Conservation (phyloP, 805 yeast genomes). For the Kregervanrija delftensis region DNA sequence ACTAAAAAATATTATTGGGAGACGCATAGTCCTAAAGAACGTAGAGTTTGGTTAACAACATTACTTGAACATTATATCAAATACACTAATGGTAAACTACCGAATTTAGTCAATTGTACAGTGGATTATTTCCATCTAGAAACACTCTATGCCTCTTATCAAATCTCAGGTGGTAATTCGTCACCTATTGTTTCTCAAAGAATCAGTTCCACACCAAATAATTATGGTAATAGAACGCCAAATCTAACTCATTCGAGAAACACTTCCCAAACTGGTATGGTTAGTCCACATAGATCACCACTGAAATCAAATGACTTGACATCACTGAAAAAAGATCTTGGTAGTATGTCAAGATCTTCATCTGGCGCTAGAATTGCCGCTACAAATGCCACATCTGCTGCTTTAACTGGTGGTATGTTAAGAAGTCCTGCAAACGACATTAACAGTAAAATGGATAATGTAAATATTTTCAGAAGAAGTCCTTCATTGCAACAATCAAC, state of each 20-base stretch:
- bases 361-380: too few species aligned
- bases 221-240: too few species aligned
- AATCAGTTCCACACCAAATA: background rate
- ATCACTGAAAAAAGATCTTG: background rate
- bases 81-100: constrained; percentile 47
- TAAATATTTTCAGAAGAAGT: background rate
- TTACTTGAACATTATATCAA: constrained; percentile 46
- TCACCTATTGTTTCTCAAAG: background rate
- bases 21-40: constrained; percentile 49
- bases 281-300: constrained; percentile 6
- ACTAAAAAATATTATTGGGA: constrained; percentile 85
- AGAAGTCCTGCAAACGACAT: too few species aligned
- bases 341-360: too few species aligned
- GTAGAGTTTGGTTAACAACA: constrained; percentile 50
- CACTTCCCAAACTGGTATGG: too few species aligned
- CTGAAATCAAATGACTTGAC: constrained; percentile 1
- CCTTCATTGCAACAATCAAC: background rate
- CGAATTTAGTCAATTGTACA: constrained; percentile 44
- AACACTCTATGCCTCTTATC: constrained; percentile 9
- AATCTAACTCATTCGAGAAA: background rate
- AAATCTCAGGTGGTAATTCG: background rate
- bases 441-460: too few species aligned
- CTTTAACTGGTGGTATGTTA: constrained; percentile 3
- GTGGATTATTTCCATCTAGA: constrained; percentile 29
- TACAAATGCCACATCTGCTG: constrained; percentile 1